Base-by-base conservation (phyloP, 371 early-diverging fungal genomes). In the Rhizomucor pusillus region DNA sequence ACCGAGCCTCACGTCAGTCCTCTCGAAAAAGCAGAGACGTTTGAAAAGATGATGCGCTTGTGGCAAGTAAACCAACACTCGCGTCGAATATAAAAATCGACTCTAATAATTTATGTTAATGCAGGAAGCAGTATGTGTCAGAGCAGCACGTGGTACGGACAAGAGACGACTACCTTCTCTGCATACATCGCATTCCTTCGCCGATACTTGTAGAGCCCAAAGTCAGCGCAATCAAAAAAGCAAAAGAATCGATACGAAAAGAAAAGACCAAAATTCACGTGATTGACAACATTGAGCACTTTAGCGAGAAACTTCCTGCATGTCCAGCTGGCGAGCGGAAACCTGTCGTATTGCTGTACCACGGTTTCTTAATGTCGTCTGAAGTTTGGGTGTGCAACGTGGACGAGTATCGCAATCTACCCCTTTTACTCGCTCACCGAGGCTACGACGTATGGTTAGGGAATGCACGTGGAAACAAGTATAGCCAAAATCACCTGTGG, bases 401-500 rank as follows among this genome's bases (percentile, higher is more conserved):
- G 4, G 85, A 89, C 56, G 81, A 79, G 63, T 69, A 71, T 50
- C 75, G 80, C 22, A 85, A 81, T 37, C 65, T 95, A 40, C 90
- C 91, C 10, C 86, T 87, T 47, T 54, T 85, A 13, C 72, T 92
- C 33, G 88, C 82, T n/a, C 81, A 86, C 43, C 80, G 85, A 12
- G 94, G 96, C 47, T 97, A 93, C 66, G 98, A 97, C 67, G 98
- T 98, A 0, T 98, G 98, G 98, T 62, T 98, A 14, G 97, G 94
- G 23, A 97, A 98, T 63, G 86, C 90, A n/a, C 80, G 98, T 11
- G 97, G 97, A 23, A 95, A 95, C 80, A 97, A 97, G 71, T 97
- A 97, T 64, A 87, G 89, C 34, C 90, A 89, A 59, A 92, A 92
- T 59, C 96, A 97, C 68, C 58, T 80, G 29, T 71, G 69, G 34